Evolutionary conservation across 2,329 filamentous ascomycete species (phyloP).

Genomic region (Phyllosticta citriasiana): DNA sequence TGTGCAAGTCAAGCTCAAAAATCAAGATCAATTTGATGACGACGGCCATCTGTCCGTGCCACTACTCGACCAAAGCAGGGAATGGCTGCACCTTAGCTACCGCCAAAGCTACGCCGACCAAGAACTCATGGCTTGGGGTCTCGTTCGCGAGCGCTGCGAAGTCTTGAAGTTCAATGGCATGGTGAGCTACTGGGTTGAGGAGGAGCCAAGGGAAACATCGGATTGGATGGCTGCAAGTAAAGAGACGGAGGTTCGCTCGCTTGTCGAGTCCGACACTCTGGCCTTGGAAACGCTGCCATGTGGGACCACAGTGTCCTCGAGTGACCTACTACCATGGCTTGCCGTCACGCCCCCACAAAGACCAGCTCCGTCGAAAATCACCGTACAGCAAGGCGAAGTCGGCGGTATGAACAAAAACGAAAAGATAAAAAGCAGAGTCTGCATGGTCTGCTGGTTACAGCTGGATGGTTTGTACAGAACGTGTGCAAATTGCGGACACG

Average conservation of each 20-base stretch:
- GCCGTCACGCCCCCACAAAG: background rate
- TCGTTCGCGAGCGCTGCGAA: constrained; percentile 46
- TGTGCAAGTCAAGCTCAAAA: constrained; percentile 35
- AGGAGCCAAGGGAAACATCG: constrained; percentile 19
- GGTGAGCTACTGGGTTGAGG: constrained; percentile 24
- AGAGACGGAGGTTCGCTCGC: constrained; percentile 3
- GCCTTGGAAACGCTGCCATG: constrained; percentile 8
- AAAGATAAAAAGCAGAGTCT: constrained; percentile 13
- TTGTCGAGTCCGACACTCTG: constrained; percentile 11
- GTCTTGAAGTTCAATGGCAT: constrained; percentile 46
- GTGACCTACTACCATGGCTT: background rate
- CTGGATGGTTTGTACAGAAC: constrained; percentile 26
- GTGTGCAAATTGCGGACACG: constrained; percentile 26
- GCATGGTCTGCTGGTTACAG: constrained; percentile 29
- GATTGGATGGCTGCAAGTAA: constrained; percentile 19
- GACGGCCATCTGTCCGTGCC: constrained; percentile 37
- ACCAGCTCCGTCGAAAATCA: constrained; percentile 1
- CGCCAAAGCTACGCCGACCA: constrained; percentile 43
- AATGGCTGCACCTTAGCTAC: constrained; percentile 42
- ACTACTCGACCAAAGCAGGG: constrained; percentile 40
- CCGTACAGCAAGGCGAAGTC: background rate
- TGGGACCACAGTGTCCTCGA: background rate
- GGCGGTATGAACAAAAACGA: background rate
- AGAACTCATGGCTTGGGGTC: constrained; percentile 48
- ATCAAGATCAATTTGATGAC: constrained; percentile 46